Base-by-base conservation (phyloP, 805 yeast genomes). In the Torulaspora microellipsoides region DNA sequence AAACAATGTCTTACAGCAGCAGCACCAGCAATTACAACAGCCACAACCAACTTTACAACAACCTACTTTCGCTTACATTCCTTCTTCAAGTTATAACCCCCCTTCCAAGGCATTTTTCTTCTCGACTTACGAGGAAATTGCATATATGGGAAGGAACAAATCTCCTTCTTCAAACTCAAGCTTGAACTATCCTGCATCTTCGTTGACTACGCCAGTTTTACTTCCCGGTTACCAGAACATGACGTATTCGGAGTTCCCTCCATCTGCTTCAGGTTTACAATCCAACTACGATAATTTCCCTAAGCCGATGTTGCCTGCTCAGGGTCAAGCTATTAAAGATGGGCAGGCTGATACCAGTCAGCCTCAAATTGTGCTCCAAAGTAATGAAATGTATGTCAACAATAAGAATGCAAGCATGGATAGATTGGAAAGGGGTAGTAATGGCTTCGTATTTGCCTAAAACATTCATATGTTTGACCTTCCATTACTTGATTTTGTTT, bases 371-470 rank as follows among this genome's bases (percentile, higher is more conserved):
- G 23, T 39, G 10, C 25, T 45, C 5, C 44, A 38, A 34, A 46
- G 43, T 23, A 49, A 47, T 31, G 27, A 37, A 12, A 37, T 37
- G 17, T 48, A 42, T 15, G 46, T 42, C 38, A 40, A 46, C 14
- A 35, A 39, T 9, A 42, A 35, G 25, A 38, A 43, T 13, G 52
- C 50, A 23, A 42, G 49, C 31, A 34, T 56, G 29, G 50, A 52
- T 29, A 48, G 60, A 35, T 40, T 58, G 40, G 62, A 58, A 40
- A 48, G 46, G 36, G 60, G 55, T 7, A 58, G 62, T 38, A 58
- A 56, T 31, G 60, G 59, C 4, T 46, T 39, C 32, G 40, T 49
- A 33, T 52, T 50, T 39, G 52, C 56, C 38, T 55, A 40, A 45
- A 9, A 23, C 31, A 34, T 15, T 27, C 35, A 28, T 17, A 36